These are phyloP conservation scores for Colletotrichum brevisporum DNA, from an alignment of 2,329 filamentous ascomycete species.

Conservation along the genomic window DNA sequence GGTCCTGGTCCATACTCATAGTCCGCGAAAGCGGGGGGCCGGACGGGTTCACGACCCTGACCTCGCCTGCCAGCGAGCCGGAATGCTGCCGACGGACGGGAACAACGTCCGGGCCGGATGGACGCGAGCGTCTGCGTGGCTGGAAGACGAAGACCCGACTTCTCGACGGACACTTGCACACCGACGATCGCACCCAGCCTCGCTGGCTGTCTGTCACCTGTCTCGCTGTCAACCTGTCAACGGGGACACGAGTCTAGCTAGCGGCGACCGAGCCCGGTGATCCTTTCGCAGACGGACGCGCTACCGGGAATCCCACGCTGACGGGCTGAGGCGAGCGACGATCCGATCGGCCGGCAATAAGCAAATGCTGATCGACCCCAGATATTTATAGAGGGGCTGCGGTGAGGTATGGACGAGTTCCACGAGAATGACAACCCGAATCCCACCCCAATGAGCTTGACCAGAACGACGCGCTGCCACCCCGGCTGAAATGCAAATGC, in stretches of 20 bases:
- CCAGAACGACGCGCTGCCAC: slow-evolving; percentile 6
- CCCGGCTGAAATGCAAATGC: not conserved
- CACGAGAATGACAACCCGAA: slow-evolving; percentile 3
- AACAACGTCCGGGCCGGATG: slow-evolving; percentile 9
- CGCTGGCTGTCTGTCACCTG: not conserved
- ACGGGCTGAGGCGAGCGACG: slow-evolving; percentile 28
- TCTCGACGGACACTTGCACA: not conserved
- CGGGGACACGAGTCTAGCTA: slow-evolving; percentile 1
- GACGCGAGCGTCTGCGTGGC: not conserved
- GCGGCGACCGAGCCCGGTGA: no score
- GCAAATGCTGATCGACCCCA: slow-evolving; percentile 12
- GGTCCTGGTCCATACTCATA: no score
- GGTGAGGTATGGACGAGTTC: not conserved
- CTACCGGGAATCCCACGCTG: slow-evolving; percentile 17
- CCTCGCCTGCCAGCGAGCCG: not conserved
- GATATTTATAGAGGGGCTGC: slow-evolving; percentile 27
- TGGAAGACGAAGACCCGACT: not conserved
- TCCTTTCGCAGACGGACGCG: not conserved
- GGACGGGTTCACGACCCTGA: not conserved
- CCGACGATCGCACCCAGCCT: slow-evolving; percentile 1
- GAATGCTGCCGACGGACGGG: slow-evolving; percentile 15
- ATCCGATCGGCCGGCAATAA: slow-evolving; percentile 21
- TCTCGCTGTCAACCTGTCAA: slow-evolving; percentile 10
- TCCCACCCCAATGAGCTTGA: not conserved
- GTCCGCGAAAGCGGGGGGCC: slow-evolving; percentile 4